Conservation (phyloP, 2,329 filamentous ascomycete genomes). For the Ambrosiella cleistominuta region DNA sequence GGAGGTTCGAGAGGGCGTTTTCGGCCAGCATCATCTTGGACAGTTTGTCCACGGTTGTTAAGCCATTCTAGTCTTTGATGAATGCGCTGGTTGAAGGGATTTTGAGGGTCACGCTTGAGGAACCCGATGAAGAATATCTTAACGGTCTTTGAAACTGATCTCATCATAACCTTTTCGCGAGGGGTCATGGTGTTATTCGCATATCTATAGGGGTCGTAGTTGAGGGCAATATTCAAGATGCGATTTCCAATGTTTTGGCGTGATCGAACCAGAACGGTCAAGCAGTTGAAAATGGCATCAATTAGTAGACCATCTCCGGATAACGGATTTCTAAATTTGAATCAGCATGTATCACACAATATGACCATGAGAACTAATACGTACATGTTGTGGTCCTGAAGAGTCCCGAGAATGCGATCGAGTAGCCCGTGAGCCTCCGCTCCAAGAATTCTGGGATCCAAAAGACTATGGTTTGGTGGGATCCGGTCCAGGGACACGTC, state of each 20-base stretch:
- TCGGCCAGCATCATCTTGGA: slow-evolving; percentile 59
- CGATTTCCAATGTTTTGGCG: slow-evolving; percentile 68
- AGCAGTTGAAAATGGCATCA: slow-evolving; percentile 77
- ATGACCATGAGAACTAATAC: neutral
- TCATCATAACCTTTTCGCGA: slow-evolving; percentile 63
- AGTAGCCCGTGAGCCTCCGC: slow-evolving; percentile 83
- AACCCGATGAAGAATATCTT: slow-evolving; percentile 70
- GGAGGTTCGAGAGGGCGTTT: slow-evolving; percentile 61
- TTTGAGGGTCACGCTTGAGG: slow-evolving; percentile 65
- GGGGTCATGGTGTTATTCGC: slow-evolving; percentile 56
- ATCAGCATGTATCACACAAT: neutral
- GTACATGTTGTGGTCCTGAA: slow-evolving; percentile 51
- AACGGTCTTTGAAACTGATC: slow-evolving; percentile 89
- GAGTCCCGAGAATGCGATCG: slow-evolving; percentile 66
- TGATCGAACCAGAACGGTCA: slow-evolving; percentile 66
- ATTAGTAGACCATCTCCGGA: slow-evolving; percentile 69
- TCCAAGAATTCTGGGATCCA: slow-evolving; percentile 67
- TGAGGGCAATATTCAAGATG: slow-evolving; percentile 69
- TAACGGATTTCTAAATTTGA: slow-evolving; percentile 9
- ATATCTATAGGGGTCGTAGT: slow-evolving; percentile 78
- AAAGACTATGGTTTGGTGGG: slow-evolving; percentile 61
- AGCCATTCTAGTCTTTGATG: slow-evolving; percentile 75
- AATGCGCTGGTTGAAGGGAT: slow-evolving; percentile 58
- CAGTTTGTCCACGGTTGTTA: slow-evolving; percentile 58
- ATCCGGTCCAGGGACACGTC: slow-evolving; percentile 81